Conservation (phyloP, 2,329 filamentous ascomycete genomes). For the Trichoderma sp. region DNA sequence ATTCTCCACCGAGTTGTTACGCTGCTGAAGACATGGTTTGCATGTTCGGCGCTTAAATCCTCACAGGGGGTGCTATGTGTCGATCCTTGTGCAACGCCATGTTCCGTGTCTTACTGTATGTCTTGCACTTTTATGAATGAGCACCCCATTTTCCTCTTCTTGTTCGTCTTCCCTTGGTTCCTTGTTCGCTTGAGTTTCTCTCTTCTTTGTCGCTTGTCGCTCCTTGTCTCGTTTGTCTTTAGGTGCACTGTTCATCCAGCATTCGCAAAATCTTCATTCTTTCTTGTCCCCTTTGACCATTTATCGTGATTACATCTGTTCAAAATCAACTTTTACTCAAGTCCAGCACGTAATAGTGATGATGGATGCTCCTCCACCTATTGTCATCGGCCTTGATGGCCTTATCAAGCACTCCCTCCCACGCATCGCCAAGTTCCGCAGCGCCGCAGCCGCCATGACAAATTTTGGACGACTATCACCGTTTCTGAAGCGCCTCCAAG, state of each 20-base stretch:
- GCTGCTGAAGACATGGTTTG: not conserved
- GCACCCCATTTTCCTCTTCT: not conserved
- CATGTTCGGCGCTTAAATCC: not conserved
- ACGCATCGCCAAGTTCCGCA: not conserved
- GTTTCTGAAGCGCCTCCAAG: slow-evolving; percentile 7
- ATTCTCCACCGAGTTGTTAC: not conserved
- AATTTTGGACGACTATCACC: not conserved
- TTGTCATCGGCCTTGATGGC: slow-evolving; percentile 11
- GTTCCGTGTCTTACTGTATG: not conserved
- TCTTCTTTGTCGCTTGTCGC: not conserved
- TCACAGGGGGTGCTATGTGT: not conserved
- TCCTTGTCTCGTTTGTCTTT: not conserved
- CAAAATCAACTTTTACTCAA: not conserved
- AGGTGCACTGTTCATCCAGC: not conserved
- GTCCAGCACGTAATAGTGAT: not conserved
- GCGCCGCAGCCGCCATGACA: not conserved
- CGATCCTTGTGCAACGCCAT: not conserved
- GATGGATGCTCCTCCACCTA: not conserved
- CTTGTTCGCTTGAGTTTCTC: not conserved
- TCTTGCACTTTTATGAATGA: not conserved
- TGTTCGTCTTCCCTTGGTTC: not conserved
- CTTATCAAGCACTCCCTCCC: slow-evolving; percentile 11
- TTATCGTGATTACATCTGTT: not conserved
- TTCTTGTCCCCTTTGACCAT: not conserved
- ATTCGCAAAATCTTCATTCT: not conserved